Conservation (phyloP, 2,329 filamentous ascomycete species). For the Triangularia setosa region DNA sequence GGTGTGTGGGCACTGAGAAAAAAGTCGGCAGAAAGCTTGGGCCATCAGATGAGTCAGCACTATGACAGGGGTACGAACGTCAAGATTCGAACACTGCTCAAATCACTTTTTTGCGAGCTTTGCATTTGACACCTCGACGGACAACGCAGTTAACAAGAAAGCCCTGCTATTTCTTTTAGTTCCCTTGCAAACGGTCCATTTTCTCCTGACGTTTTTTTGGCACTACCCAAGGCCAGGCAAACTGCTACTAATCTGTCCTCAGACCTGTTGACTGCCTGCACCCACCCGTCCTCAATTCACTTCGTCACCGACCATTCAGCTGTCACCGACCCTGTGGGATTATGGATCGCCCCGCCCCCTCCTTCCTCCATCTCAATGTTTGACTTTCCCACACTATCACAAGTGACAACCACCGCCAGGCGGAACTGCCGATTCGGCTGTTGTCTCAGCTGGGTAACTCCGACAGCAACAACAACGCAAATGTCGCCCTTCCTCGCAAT, state of each 20-base stretch:
- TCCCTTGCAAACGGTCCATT: neutral
- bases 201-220: neutral
- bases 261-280: neutral
- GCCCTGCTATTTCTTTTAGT: neutral
- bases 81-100: constrained; percentile 14
- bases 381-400: neutral
- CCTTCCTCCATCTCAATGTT: neutral
- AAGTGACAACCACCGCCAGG: neutral
- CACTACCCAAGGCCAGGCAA: neutral
- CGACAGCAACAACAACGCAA: neutral
- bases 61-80: constrained; percentile 2
- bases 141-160: neutral
- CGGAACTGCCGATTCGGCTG: neutral
- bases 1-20: constrained; percentile 18
- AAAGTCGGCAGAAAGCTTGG: constrained; percentile 13
- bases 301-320: neutral
- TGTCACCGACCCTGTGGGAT: neutral
- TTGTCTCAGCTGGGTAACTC: neutral
- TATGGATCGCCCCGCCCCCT: neutral
- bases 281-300: neutral
- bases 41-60: constrained; percentile 20
- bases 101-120: constrained; percentile 9
- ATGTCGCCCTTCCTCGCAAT: neutral
- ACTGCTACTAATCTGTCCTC: neutral
- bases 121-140: neutral